phyloP scores from a whole-genome alignment of 2,329 filamentous ascomycete genomes.

The Diatrype stigma region DNA sequence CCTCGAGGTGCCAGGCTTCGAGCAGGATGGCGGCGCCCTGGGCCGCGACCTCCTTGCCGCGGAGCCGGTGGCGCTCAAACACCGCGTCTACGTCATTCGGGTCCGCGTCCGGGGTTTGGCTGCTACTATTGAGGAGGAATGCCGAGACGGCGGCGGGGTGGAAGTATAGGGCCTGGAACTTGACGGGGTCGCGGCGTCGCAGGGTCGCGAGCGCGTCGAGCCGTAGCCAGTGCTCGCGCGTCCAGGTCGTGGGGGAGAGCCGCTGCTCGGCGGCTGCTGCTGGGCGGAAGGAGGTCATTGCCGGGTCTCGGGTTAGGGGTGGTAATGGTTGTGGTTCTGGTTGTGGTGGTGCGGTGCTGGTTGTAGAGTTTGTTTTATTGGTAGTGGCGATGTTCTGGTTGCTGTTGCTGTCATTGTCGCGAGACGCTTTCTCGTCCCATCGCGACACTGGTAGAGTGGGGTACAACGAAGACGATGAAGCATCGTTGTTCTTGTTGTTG shows the following conservation, averaged over 20 bases:
- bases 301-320: background rate
- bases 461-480: background rate
- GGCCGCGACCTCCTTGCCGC: slow-evolving; percentile 46
- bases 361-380: too few relatives aligned
- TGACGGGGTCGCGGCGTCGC: slow-evolving; percentile 38
- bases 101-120: background rate
- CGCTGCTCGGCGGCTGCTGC: slow-evolving; percentile 1
- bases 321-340: background rate
- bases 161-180: slow-evolving; percentile 27
- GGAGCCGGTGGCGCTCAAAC: slow-evolving; percentile 23
- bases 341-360: slow-evolving; percentile 2
- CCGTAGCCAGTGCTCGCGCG: slow-evolving; percentile 48
- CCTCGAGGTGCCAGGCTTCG: slow-evolving; percentile 54
- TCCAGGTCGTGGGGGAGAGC: slow-evolving; percentile 43
- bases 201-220: slow-evolving; percentile 49
- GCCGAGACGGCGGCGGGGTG: slow-evolving; percentile 9
- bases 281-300: background rate
- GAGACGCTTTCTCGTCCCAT: background rate
- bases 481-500: too few relatives aligned
- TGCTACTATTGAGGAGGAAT: background rate
- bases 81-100: background rate
- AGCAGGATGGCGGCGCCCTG: slow-evolving; percentile 44
- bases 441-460: background rate
- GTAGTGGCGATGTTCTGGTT: too few relatives aligned
- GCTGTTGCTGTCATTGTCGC: background rate